These are phyloP conservation scores for Barnettozyma sucrosica DNA, from an alignment of 805 yeast genomes.

Conservation along the genomic window DNA sequence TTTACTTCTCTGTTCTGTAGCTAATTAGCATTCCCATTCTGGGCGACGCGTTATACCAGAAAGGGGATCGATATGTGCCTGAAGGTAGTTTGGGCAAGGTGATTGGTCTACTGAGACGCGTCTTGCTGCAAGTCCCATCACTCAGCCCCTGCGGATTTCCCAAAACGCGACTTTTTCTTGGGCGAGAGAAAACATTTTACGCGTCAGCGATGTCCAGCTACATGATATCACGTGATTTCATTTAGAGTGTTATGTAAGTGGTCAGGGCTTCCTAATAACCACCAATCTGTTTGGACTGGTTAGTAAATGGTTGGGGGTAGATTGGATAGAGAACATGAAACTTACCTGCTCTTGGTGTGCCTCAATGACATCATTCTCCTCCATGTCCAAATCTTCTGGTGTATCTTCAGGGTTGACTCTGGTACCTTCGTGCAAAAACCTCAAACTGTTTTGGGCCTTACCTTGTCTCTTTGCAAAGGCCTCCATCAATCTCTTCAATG, in stretches of 20 bases:
- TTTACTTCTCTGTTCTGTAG: background rate
- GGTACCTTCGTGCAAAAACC: conserved; percentile 92
- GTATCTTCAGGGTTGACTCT: conserved; percentile 85
- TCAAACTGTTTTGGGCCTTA: conserved; percentile 69
- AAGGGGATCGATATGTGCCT: background rate
- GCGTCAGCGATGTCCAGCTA: background rate
- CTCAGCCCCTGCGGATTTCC: background rate
- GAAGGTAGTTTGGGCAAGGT: background rate
- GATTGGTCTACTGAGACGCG: background rate
- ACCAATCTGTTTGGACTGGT: conserved; percentile 6
- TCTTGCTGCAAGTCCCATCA: background rate
- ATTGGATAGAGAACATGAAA: conserved; percentile 26
- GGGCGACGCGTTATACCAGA: background rate
- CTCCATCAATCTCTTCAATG: conserved; percentile 90
- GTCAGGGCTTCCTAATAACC: conserved; percentile 2
- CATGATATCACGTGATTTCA: background rate
- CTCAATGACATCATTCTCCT: conserved; percentile 93
- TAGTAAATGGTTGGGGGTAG: conserved; percentile 8
- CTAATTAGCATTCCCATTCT: conserved; percentile 1
- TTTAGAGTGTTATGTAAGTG: background rate
- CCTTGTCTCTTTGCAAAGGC: conserved; percentile 98
- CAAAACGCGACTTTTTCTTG: background rate
- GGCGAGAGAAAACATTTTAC: background rate
- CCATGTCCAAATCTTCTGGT: conserved; percentile 89
- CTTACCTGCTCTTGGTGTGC: conserved; percentile 95